These are phyloP conservation scores for Gracilaria gracilis DNA, from an alignment of 23 red algal genomes.

Conservation along the genomic window DNA sequence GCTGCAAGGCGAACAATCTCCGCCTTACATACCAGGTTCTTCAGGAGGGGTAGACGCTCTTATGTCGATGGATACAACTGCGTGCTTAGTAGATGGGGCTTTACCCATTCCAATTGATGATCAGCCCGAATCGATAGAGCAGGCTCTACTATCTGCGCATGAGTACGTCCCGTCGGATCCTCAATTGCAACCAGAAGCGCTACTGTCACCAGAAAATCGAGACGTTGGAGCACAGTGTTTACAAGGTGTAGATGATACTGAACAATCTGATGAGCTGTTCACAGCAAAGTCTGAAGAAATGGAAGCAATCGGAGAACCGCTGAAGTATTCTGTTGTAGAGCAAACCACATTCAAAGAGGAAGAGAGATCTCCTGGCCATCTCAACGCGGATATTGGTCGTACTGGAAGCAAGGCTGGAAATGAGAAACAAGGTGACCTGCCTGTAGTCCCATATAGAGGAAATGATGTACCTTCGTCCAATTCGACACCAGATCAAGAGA, in stretches of 20 bases:
- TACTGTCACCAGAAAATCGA: slow-evolving; percentile 17
- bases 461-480: not conserved
- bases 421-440: not conserved
- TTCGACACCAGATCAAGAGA: not conserved
- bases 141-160: slow-evolving; percentile 53
- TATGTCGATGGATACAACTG: slow-evolving; percentile 50
- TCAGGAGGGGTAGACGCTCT: slow-evolving; percentile 20
- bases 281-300: slow-evolving; percentile 1
- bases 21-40: slow-evolving; percentile 18
- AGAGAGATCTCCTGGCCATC: not conserved
- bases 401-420: not conserved
- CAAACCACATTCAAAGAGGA: not conserved
- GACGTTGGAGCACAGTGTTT: not conserved
- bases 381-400: not conserved
- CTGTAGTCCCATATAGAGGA: not conserved
- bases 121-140: slow-evolving; percentile 68
- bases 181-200: not conserved
- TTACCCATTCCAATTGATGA: slow-evolving; percentile 59
- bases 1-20: slow-evolving; percentile 40
- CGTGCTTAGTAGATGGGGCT: slow-evolving; percentile 60
- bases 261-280: not conserved
- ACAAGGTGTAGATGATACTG: not conserved
- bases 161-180: slow-evolving; percentile 3
- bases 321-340: slow-evolving; percentile 11
- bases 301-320: not conserved